These are phyloP conservation scores for Colletotrichum magnum DNA, from an alignment of 2,329 filamentous ascomycete genomes.

Conservation along the genomic window DNA sequence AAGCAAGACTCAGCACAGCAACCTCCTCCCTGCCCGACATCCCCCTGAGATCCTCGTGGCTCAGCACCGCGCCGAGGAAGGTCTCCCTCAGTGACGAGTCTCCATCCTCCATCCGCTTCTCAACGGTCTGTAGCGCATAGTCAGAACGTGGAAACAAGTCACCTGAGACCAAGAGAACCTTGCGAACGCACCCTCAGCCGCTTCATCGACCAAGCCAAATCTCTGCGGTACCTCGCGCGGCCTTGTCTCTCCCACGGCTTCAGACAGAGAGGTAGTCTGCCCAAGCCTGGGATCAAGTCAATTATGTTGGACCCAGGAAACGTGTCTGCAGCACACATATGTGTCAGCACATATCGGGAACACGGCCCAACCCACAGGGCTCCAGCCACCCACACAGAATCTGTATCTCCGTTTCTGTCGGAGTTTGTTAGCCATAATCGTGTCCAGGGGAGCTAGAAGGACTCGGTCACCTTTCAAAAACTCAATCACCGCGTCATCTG, in stretches of 20 bases:
- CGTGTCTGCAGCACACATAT: background rate
- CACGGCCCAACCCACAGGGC: background rate
- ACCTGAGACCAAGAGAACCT: background rate
- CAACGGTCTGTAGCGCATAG: background rate
- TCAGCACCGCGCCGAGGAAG: background rate
- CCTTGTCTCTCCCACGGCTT: conserved; percentile 19
- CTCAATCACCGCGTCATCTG: background rate
- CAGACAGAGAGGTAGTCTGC: background rate
- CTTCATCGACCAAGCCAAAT: conserved; percentile 11
- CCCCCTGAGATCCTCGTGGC: background rate
- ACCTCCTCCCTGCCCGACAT: conserved; percentile 15
- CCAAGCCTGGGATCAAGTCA: conserved; percentile 4
- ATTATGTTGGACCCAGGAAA: conserved; percentile 22
- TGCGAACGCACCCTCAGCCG: background rate
- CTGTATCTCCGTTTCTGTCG: conserved; percentile 11
- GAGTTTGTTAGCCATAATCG: background rate
- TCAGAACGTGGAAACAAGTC: background rate
- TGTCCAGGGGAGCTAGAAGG: background rate
- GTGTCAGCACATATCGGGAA: too few species aligned
- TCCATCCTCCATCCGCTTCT: background rate
- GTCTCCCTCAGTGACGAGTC: background rate
- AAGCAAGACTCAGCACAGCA: conserved; percentile 9
- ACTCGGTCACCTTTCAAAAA: conserved; percentile 3
- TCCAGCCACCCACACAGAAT: conserved; percentile 10
- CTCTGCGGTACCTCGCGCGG: background rate